These are phyloP conservation scores for Colletotrichum caudatum DNA, from an alignment of 2,329 filamentous ascomycete species.

Conservation along the genomic window DNA sequence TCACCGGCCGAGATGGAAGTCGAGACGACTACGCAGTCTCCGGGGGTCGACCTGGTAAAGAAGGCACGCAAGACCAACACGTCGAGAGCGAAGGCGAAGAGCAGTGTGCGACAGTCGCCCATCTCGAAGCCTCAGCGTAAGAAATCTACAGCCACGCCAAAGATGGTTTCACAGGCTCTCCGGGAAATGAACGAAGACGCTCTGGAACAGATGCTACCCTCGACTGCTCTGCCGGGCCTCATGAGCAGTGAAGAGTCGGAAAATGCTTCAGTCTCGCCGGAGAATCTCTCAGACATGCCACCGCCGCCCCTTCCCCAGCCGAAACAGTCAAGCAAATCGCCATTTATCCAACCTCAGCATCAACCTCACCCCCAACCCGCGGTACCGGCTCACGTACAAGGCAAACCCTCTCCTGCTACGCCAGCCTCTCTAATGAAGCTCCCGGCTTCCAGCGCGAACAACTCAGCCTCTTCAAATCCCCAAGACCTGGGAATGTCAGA, in stretches of 20 bases:
- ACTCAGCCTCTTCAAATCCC: conserved; percentile 50
- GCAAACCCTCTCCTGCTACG: conserved; percentile 76
- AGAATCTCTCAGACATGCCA: conserved; percentile 74
- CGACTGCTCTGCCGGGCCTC: conserved; percentile 35
- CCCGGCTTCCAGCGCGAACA: conserved; percentile 64
- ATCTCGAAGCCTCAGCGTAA: conserved; percentile 76
- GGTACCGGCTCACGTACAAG: conserved; percentile 48
- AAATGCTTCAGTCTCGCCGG: conserved; percentile 75
- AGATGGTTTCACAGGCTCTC: conserved; percentile 67
- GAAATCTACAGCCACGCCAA: conserved; percentile 65
- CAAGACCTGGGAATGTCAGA: conserved; percentile 59
- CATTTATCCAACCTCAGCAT: conserved; percentile 71
- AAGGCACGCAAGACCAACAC: conserved; percentile 66
- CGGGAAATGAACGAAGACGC: conserved; percentile 57
- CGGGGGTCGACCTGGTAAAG: conserved; percentile 62
- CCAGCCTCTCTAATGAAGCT: conserved; percentile 90
- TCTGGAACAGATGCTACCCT: conserved; percentile 44
- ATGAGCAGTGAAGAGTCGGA: conserved; percentile 67
- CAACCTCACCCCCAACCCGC: conserved; percentile 43
- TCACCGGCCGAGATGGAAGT: conserved; percentile 71
- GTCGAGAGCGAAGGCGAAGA: conserved; percentile 64
- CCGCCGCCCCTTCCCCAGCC: conserved; percentile 76
- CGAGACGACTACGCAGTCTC: conserved; percentile 56
- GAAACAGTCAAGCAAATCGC: conserved; percentile 74
- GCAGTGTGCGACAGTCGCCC: conserved; percentile 75